Evolutionary conservation across 2,329 filamentous ascomycete species (phyloP).

Genomic region (Botrytis galanthina): DNA sequence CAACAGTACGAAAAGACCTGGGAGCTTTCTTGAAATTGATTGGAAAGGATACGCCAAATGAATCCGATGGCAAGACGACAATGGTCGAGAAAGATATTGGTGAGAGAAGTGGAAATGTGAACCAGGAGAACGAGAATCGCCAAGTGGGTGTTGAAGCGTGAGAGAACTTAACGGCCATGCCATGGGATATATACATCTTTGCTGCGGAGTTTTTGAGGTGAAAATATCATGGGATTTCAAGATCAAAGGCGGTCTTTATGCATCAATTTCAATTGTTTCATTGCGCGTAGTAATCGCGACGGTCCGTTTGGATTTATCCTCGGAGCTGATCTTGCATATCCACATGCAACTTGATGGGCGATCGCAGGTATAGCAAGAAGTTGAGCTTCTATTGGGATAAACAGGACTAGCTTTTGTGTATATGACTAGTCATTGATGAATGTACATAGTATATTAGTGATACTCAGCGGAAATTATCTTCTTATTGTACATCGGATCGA

Average conservation of each 20-base stretch:
- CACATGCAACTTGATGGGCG: neutral
- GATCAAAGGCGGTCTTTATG: neutral
- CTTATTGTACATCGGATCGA: neutral
- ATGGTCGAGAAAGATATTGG: neutral
- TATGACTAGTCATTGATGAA: neutral
- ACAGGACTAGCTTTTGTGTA: neutral
- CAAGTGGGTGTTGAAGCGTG: neutral
- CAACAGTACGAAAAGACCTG: conserved; percentile 32
- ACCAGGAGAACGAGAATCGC: neutral
- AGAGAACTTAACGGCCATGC: neutral
- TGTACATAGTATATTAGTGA: neutral
- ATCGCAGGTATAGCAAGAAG: neutral
- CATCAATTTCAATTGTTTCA: neutral
- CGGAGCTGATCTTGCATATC: neutral
- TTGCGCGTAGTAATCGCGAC: neutral
- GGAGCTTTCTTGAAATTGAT: neutral
- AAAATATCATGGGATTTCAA: neutral
- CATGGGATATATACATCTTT: neutral
- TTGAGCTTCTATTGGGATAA: conserved; percentile 10
- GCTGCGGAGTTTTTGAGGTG: neutral
- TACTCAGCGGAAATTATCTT: neutral
- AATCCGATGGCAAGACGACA: neutral
- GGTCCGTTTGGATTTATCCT: neutral
- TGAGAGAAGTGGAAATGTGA: neutral
- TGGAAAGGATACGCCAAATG: neutral